These are phyloP conservation scores for Annulohypoxylon nitens DNA, from an alignment of 495 filamentous ascomycete genomes.

Conservation along the genomic window DNA sequence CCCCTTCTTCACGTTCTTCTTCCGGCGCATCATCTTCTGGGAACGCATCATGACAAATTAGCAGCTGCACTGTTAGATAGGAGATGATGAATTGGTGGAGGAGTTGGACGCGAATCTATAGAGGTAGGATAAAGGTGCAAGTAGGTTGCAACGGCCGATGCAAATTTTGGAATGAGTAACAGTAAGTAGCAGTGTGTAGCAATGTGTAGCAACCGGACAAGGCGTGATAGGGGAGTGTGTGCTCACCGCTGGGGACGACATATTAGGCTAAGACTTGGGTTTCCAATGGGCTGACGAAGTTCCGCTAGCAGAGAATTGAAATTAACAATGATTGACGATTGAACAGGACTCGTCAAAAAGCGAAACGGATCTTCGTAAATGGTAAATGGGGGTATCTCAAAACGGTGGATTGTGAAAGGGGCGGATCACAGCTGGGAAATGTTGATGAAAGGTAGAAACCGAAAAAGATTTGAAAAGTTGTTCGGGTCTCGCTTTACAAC, in stretches of 20 bases:
- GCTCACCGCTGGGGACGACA: slow-evolving; percentile 58
- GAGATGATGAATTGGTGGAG: slow-evolving; percentile 22
- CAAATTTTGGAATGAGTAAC: not conserved
- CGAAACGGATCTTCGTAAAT: slow-evolving; percentile 46
- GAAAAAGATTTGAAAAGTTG: slow-evolving; percentile 44
- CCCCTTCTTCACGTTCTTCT: slow-evolving; percentile 99
- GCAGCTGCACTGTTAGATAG: slow-evolving; percentile 30
- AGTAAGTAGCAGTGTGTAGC: slow-evolving; percentile 3
- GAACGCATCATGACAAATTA: slow-evolving; percentile 56
- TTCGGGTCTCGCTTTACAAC: slow-evolving; percentile 38
- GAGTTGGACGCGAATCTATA: slow-evolving; percentile 16
- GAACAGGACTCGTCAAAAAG: slow-evolving; percentile 36
- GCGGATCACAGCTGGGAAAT: slow-evolving; percentile 31
- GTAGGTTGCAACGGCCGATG: not conserved
- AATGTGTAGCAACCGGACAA: slow-evolving; percentile 41
- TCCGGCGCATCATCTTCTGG: slow-evolving; percentile 95
- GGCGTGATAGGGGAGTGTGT: slow-evolving; percentile 49
- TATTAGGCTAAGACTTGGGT: slow-evolving; percentile 51
- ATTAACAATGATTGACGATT: slow-evolving; percentile 43
- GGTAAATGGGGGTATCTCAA: slow-evolving; percentile 48
- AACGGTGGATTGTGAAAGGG: slow-evolving; percentile 29
- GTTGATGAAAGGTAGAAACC: slow-evolving; percentile 40
- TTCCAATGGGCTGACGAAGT: slow-evolving; percentile 44
- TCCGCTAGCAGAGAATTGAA: slow-evolving; percentile 47
- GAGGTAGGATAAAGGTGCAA: slow-evolving; percentile 15